A percentile compares a stretch with the other conserved stretches of the same genome.
These are phyloP conservation scores for Tricharina praecox DNA, from an alignment of 495 filamentous ascomycete species.

Conservation along the genomic window DNA sequence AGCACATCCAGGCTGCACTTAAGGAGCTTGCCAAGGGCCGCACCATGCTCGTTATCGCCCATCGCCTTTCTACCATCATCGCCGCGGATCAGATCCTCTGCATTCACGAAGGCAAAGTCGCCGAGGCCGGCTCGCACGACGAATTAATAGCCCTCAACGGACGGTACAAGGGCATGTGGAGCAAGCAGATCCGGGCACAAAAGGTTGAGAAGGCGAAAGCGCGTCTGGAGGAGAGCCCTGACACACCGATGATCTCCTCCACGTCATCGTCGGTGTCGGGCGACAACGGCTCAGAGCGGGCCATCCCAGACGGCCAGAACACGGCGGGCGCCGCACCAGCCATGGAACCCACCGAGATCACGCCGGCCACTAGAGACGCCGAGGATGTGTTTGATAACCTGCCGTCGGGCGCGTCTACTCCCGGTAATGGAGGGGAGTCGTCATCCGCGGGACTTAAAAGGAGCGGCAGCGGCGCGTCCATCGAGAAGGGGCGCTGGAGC, in stretches of 20 bases:
- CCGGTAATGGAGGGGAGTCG: neutral
- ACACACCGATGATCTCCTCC: neutral
- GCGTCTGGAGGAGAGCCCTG: conserved; percentile 1
- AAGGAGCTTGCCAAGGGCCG: conserved; percentile 62
- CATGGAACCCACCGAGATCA: neutral
- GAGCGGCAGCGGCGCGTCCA: conserved; percentile 19
- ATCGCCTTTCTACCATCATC: conserved; percentile 87
- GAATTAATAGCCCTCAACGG: conserved; percentile 62
- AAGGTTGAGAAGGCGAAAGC: conserved; percentile 53
- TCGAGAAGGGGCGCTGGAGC: conserved; percentile 17
- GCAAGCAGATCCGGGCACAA: conserved; percentile 81
- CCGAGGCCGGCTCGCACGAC: conserved; percentile 72
- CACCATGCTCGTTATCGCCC: conserved; percentile 71
- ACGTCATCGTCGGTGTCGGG: neutral
- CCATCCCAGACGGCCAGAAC: conserved; percentile 5
- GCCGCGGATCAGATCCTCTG: conserved; percentile 89
- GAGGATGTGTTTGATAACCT: conserved; percentile 1
- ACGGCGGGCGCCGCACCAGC: neutral
- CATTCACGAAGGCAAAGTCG: conserved; percentile 67
- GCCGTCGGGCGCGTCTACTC: neutral
- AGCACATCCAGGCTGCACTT: conserved; percentile 81
- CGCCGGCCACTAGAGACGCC: neutral
- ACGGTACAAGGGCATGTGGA: conserved; percentile 85
- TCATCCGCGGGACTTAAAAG: conserved; percentile 10
- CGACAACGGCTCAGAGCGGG: neutral